Base-by-base conservation (phyloP, 352 stramenopile genomes). In the Phytophthora pluvialis region DNA sequence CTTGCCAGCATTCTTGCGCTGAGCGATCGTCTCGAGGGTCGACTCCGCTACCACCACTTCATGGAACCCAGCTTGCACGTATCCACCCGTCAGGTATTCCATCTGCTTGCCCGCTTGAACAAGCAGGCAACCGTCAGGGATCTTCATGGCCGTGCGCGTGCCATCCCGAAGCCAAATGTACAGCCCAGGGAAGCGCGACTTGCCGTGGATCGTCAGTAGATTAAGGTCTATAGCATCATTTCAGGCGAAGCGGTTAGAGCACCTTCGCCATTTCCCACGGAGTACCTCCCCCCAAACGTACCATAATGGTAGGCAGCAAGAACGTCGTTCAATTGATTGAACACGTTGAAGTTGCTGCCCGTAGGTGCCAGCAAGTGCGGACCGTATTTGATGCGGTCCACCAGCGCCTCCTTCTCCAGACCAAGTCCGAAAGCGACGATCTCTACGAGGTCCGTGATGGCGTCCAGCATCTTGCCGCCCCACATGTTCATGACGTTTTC, bases 121-220 rank as follows among this genome's bases (percentile, higher is more conserved):
- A 21, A 98, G 77, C 25, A 98, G 75, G 57, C 90, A 97, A 10
- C 92, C 91, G 54, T 97, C 86, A 1, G 91, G 93, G 49, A 98
- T 94, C 67, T 84, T 90, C 13, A 98, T 91, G 0, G 82, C 68
- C 29, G 88, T 90, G 48, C 92, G 88, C 59, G 79, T 90, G 56
- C 86, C 90, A 69, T 97, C 89, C 51, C 90, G 85, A 3, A 95
- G 83, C 93, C 92, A 98, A 38, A 98, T 87, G 72, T 86, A 90
- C 5, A 98, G 79, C 4, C 93, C 93, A 8, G 92, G 93, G 72
- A 95, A 98, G 26, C 92, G 77, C 38, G 84, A 96, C 67, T 97
- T 97, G 70, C 92, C 93, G 74, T 98, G 93, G 60, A 98, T 97
- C 4, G 92, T 98, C 29, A 98, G 68, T 59, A 98, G 73, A 72